A percentile compares a stretch with the other conserved stretches of the same genome.
Evolutionary conservation across 164 flowering plant genomes (phyloP).

Genomic region (Echeveria elegans): DNA sequence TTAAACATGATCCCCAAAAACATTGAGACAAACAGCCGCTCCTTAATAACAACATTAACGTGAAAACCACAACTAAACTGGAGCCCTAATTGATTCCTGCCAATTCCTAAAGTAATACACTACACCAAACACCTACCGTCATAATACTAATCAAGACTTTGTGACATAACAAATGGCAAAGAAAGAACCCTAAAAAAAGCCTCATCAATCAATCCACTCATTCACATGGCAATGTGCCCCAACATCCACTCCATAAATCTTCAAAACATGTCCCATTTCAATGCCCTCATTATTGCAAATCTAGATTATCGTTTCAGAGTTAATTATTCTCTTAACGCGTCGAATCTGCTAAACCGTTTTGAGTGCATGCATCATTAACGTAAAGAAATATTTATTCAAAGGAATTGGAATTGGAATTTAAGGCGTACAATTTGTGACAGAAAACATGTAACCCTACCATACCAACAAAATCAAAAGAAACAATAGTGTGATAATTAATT

Average conservation of each 20-base stretch:
- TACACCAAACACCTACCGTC: background rate
- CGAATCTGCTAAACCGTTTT: background rate
- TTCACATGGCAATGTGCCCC: conserved; percentile 4
- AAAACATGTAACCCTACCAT: background rate
- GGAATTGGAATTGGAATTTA: background rate
- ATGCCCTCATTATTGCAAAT: background rate
- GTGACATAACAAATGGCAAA: background rate
- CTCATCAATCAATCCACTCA: conserved; percentile 1
- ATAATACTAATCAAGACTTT: conserved; percentile 3
- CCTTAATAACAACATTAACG: background rate
- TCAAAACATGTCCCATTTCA: background rate
- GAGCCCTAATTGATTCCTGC: background rate
- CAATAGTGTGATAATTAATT: background rate
- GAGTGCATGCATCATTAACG: background rate
- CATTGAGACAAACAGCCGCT: background rate
- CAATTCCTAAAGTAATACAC: background rate
- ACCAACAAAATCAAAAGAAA: background rate
- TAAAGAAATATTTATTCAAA: background rate
- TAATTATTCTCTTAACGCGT: background rate
- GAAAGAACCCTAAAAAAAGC: background rate
- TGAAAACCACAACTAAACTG: background rate
- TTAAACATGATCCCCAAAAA: background rate
- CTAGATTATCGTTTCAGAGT: background rate
- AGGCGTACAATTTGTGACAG: background rate
- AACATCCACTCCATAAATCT: background rate